Evolutionary conservation across 192 early-diverging fungal species (phyloP).

Genomic region (Coemansia sp.): DNA sequence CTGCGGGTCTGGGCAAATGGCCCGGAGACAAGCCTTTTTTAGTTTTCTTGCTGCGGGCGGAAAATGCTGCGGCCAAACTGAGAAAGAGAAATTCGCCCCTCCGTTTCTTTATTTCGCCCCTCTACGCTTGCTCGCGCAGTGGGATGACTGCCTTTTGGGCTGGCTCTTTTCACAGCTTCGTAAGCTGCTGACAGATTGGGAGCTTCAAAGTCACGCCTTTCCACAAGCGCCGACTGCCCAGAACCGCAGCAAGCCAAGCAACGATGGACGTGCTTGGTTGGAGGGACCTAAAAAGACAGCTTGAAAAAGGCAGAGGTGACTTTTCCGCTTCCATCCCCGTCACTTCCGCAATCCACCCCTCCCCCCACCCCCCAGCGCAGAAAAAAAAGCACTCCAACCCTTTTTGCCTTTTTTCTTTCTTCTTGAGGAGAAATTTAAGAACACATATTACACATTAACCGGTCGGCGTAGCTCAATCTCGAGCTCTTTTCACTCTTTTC

Average conservation of each 20-base stretch:
- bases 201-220: neutral
- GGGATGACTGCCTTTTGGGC: neutral
- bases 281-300: neutral
- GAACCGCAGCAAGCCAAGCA: neutral
- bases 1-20: neutral
- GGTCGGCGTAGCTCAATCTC: neutral
- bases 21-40: neutral
- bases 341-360: conserved; percentile 4
- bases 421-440: conserved; percentile 1
- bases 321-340: conserved; percentile 1
- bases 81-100: neutral
- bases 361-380: neutral
- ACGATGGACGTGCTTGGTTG: neutral
- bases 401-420: neutral
- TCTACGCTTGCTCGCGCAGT: neutral
- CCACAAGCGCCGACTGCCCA: neutral
- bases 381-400: neutral
- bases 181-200: neutral
- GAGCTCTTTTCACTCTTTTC: neutral
- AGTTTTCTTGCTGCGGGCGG: neutral
- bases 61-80: neutral
- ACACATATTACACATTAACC: neutral
- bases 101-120: conserved; percentile 6
- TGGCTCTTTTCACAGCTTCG: neutral
- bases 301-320: neutral